Evolutionary conservation across 116 monocot genomes (phyloP).

Genomic region (Phalaenopsis hybrid): DNA sequence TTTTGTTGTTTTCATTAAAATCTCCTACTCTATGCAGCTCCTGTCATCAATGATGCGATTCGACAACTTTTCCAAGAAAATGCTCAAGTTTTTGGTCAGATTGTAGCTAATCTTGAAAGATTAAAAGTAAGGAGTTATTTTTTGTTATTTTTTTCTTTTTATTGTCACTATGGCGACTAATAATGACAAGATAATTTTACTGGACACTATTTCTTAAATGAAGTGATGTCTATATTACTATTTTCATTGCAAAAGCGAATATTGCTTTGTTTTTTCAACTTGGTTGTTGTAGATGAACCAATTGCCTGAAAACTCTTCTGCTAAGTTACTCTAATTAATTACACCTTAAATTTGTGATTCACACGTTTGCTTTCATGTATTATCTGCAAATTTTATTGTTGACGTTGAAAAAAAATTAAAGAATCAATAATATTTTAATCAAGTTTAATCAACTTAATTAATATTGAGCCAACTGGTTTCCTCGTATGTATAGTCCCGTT

Average conservation of each 20-base stretch:
- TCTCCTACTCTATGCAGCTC: slow-evolving; percentile 1
- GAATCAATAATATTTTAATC: no score
- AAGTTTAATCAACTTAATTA: no score
- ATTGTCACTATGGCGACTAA: slow-evolving; percentile 1
- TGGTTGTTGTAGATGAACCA: neutral
- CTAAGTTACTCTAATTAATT: neutral
- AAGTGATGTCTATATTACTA: neutral
- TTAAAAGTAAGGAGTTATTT: slow-evolving; percentile 7
- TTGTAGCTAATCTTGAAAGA: slow-evolving; percentile 11
- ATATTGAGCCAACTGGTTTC: no score
- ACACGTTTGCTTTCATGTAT: neutral
- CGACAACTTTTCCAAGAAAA: slow-evolving; percentile 14
- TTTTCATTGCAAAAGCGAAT: neutral
- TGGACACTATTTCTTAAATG: neutral
- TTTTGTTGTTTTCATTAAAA: neutral
- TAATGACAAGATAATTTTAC: neutral
- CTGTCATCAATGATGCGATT: slow-evolving; percentile 10
- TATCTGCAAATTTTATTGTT: no score
- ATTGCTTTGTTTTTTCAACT: neutral
- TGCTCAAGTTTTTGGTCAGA: slow-evolving; percentile 10
- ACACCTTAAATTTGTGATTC: neutral
- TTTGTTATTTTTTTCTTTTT: neutral
- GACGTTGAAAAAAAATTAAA: no score
- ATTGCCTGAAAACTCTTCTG: neutral
- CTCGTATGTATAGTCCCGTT: no score